These are phyloP conservation scores for Candida stauntonica DNA, from an alignment of 805 yeast genomes.

Conservation along the genomic window DNA sequence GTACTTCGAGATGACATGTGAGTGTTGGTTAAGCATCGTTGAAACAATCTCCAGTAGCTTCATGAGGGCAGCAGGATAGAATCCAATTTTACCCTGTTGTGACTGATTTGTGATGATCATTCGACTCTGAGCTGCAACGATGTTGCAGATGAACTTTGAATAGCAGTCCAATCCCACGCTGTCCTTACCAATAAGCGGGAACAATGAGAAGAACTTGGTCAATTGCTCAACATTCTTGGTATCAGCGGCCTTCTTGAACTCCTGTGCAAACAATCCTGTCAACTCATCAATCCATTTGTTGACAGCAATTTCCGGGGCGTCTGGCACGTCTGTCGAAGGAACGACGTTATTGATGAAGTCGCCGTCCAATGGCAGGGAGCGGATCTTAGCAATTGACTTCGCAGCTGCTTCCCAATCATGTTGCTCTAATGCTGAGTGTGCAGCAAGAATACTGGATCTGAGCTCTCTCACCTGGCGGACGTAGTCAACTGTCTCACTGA, in stretches of 20 bases:
- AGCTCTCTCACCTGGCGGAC: conserved; percentile 64
- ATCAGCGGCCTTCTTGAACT: conserved; percentile 68
- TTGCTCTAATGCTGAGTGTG: conserved; percentile 62
- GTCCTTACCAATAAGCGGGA: conserved; percentile 78
- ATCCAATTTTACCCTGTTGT: conserved; percentile 41
- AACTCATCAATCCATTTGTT: conserved; percentile 56
- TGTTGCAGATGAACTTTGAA: conserved; percentile 80
- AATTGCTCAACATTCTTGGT: conserved; percentile 61
- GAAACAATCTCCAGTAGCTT: conserved; percentile 82
- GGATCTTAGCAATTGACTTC: conserved; percentile 50
- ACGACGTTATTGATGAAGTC: conserved; percentile 74
- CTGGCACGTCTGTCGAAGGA: conserved; percentile 84
- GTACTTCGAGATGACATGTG: conserved; percentile 66
- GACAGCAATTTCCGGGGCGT: conserved; percentile 58
- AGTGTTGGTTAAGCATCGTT: conserved; percentile 79
- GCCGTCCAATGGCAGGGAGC: conserved; percentile 58
- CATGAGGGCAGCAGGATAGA: conserved; percentile 54
- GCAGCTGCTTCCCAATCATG: conserved; percentile 80
- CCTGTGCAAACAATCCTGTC: conserved; percentile 49
- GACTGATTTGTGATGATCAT: conserved; percentile 47
- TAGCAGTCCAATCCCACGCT: conserved; percentile 73
- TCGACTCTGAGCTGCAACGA: conserved; percentile 76
- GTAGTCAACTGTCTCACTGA: conserved; percentile 55
- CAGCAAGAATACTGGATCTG: conserved; percentile 59
- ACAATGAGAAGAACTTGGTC: conserved; percentile 76